Base-by-base conservation (phyloP, 495 filamentous ascomycete species). In the Annulohypoxylon moriforme region DNA sequence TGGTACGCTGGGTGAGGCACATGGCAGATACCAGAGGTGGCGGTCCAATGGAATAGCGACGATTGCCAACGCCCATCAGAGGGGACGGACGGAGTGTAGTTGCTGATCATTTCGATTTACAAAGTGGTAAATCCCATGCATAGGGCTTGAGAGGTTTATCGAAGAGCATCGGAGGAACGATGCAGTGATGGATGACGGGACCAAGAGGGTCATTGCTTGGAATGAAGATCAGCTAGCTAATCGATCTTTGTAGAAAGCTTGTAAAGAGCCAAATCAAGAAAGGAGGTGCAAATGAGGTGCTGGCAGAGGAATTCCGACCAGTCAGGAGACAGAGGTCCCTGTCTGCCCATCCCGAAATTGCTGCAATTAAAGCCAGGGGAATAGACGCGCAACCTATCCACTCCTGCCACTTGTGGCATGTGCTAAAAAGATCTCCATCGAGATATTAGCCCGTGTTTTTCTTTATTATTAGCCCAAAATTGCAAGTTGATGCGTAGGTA, bases 331-430 rank as follows among this genome's bases (percentile, higher is more conserved):
- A 56, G 62, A 70, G 67, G 22, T 38, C 25, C 58, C 63, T 68
- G 59, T 11, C 50, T 38, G 55, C n/a, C 47, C 60, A 52, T 40
- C 63, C 72, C 64, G 72, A 74, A 68, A 74, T 74, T 74, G 68
- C 67, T 60, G 71, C 63, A 74, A 74, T 74, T 68, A 74, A 74
- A 71, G 62, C 42, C 29, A 74, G 64, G 63, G 38, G 56, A 66
- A 61, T 61, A 65, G 67, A 74, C 72, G 58, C 72, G 68, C 68
- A 74, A 50, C 52, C 57, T 56, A 71, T 44, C 72, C 72, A 71
- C 72, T 67, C 46, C 59, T 64, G 68, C 72, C 72, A 71, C 72
- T 67, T 55, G 63, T 64, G 68, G 68, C 55, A 71, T 74, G 68
- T 74, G 68, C 55, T 50, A 59, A 63, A 59, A 40, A 74, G 57